phyloP scores from a whole-genome alignment of 768 basidiomycete species.

The Mrakia blollopis region DNA sequence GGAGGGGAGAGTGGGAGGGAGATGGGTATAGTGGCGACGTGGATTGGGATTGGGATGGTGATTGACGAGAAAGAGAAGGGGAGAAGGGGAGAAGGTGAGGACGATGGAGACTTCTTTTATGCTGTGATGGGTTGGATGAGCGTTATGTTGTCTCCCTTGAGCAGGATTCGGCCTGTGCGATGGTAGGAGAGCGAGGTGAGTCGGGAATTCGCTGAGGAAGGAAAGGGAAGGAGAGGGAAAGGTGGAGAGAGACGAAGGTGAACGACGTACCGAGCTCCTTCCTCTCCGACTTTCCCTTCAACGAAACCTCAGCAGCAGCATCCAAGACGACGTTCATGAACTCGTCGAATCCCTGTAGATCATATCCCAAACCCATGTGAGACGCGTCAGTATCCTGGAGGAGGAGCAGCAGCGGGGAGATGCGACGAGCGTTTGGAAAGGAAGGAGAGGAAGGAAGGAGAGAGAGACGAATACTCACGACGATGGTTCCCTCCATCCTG shows the following conservation, averaged over 20 bases:
- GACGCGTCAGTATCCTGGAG: neutral
- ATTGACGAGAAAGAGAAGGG: too few relatives aligned
- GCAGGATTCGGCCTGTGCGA: constrained; percentile 74
- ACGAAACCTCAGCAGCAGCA: constrained; percentile 81
- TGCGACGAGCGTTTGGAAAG: constrained; percentile 36
- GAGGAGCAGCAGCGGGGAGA: constrained; percentile 32
- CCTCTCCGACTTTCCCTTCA: constrained; percentile 40
- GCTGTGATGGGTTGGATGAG: constrained; percentile 31
- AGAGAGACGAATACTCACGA: constrained; percentile 58
- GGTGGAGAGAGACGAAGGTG: neutral
- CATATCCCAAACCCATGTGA: neutral
- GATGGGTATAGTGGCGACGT: neutral
- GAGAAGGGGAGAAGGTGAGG: neutral
- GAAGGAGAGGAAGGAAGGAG: constrained; percentile 46
- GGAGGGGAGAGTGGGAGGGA: neutral
- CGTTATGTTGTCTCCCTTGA: constrained; percentile 99
- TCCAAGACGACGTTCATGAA: constrained; percentile 99
- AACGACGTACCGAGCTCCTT: constrained; percentile 71
- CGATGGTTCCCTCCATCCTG: constrained; percentile 91
- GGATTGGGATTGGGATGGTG: neutral
- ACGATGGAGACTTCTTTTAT: neutral
- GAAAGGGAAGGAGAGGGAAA: constrained; percentile 38
- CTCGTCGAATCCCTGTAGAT: constrained; percentile 85
- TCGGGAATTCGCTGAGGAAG: neutral
- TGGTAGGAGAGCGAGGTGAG: constrained; percentile 13